Percentiles rank a stretch among this genome's conserved stretches.
phyloP scores from a whole-genome alignment of 1,139 yeast genomes.

The Hanseniaspora uvarum region DNA sequence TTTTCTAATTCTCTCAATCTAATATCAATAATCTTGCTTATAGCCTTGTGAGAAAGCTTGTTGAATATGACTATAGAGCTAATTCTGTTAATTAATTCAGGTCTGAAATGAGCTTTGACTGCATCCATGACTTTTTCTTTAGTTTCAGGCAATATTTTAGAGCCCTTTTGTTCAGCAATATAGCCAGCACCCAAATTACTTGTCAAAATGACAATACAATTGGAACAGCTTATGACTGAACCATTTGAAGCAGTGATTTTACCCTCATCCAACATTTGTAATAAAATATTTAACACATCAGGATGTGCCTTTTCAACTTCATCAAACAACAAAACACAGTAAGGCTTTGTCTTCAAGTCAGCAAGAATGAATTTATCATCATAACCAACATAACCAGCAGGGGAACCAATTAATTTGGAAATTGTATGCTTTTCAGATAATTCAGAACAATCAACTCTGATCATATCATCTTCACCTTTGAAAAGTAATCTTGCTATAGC shows the following conservation, averaged over 20 bases:
- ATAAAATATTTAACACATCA: slow-evolving; percentile 80
- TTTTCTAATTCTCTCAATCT: slow-evolving; percentile 74
- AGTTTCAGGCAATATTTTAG: slow-evolving; percentile 56
- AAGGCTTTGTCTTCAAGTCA: slow-evolving; percentile 81
- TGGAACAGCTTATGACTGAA: slow-evolving; percentile 82
- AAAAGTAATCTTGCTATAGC: slow-evolving; percentile 90
- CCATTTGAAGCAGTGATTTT: slow-evolving; percentile 91
- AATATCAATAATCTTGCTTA: slow-evolving; percentile 79
- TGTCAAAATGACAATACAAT: slow-evolving; percentile 89
- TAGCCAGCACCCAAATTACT: slow-evolving; percentile 93
- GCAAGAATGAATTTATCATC: slow-evolving; percentile 97
- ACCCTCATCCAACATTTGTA: slow-evolving; percentile 93
- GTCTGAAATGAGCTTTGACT: slow-evolving; percentile 87
- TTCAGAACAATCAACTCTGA: slow-evolving; percentile 95
- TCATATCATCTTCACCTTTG: slow-evolving; percentile 92
- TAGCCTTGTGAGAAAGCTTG: slow-evolving; percentile 81
- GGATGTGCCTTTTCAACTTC: slow-evolving; percentile 99
- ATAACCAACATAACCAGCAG: slow-evolving; percentile 96
- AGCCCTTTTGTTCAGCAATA: slow-evolving; percentile 57
- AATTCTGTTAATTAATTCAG: slow-evolving; percentile 93
- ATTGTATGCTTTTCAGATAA: slow-evolving; percentile 91
- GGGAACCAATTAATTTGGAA: slow-evolving; percentile 88
- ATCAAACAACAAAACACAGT: slow-evolving; percentile 87
- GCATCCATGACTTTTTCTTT: slow-evolving; percentile 71
- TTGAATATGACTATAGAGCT: slow-evolving; percentile 87